Evolutionary conservation across 179 eudicot genomes (phyloP), one percentile per base, ranked within the genome.

Genomic region (Drosera spatulata): DNA sequence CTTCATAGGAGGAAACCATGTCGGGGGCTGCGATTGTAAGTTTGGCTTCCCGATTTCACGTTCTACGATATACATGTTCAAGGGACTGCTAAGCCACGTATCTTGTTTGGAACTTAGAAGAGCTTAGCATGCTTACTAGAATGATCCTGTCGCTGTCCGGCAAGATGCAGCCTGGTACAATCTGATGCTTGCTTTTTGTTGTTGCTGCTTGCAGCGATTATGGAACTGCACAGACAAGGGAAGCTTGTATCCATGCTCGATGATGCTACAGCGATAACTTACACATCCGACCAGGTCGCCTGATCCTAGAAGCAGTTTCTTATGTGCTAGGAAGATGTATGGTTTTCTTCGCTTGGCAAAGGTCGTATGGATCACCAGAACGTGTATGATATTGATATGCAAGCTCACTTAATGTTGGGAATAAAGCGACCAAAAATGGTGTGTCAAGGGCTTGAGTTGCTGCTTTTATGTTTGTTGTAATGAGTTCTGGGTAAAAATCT

Each of bases 11-110:
- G 90, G 90, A 52, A 80, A 85, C 61, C 94, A 85, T 50, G 56
- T 83, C 39, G 96, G 96, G 22, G 96, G 96, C 46, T 88, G 75
- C 51, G 96, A 88, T 43, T 70, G 96, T 87, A 67, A 71, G 66
- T n/a, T 62, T n/a, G 57, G 58, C 49, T 40, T 15, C 40, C 10
- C 10, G 15, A 4, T 40, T 12, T 39, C 1, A 7, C 8, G 50
- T 8, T 46, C 10, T 7, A 46, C 8, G 11, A 7, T 46, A 46
- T 3, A 7, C 50, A 46, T 46, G 11, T 46, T 46, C 50, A 46
- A 2, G 50, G 10, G 50, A 22, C 1, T 22, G 33, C 33, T 22
- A 1, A 22, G 33, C 33, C 1, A 22, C 33, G 33, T 22, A 22
- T 22, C 33, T 22, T 22, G 33, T 22, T 22, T 22, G 33, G 33